phyloP scores from a whole-genome alignment of 768 basidiomycete species.

The Tephrocybe sp. region DNA sequence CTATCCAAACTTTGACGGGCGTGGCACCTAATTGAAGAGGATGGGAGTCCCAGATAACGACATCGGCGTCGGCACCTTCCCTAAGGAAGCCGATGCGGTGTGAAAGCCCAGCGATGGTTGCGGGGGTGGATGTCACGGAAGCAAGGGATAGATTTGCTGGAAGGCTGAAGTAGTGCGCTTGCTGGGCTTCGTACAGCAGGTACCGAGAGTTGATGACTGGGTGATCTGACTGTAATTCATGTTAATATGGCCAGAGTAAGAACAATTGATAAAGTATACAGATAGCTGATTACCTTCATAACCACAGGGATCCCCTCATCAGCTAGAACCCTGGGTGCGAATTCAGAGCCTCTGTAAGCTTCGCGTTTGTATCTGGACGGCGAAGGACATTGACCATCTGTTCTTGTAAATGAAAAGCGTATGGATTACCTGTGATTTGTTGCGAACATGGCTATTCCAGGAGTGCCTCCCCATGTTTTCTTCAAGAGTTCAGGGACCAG shows the following conservation, averaged over 20 bases:
- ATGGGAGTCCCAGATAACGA: constrained; percentile 79
- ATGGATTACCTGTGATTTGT: constrained; percentile 71
- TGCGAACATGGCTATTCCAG: constrained; percentile 79
- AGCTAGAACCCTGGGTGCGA: constrained; percentile 73
- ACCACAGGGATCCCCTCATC: constrained; percentile 72
- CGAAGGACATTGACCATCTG: background rate
- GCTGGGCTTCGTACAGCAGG: constrained; percentile 70
- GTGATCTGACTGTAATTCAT: constrained; percentile 48
- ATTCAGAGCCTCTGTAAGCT: constrained; percentile 72
- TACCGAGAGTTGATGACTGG: constrained; percentile 63
- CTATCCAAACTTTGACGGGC: constrained; percentile 78
- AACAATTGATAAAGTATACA: background rate
- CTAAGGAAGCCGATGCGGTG: constrained; percentile 70
- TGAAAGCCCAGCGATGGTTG: constrained; percentile 65
- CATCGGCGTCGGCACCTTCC: constrained; percentile 60
- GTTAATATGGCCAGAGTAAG: constrained; percentile 1
- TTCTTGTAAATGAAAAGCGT: no score
- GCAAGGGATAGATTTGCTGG: constrained; percentile 56
- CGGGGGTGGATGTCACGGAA: constrained; percentile 68
- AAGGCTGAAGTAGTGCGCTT: constrained; percentile 69
- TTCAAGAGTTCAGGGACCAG: constrained; percentile 85
- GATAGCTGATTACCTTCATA: constrained; percentile 64
- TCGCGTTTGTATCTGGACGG: constrained; percentile 53
- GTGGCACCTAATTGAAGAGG: constrained; percentile 76
- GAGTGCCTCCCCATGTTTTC: constrained; percentile 62